These are phyloP conservation scores for Tephrocybe rancida DNA, from an alignment of 768 basidiomycete genomes.

Conservation along the genomic window DNA sequence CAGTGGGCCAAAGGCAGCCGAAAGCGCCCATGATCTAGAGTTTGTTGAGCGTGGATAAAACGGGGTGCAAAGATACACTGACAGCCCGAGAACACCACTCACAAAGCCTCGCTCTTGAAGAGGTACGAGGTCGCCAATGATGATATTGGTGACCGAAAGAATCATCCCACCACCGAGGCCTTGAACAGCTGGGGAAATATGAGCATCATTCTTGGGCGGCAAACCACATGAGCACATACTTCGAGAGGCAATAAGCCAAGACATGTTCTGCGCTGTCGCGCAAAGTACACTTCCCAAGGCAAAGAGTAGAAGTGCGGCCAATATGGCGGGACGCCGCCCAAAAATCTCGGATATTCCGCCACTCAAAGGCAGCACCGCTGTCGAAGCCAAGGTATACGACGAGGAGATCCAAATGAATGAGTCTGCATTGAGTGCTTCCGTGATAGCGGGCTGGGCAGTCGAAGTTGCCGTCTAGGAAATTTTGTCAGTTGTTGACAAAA, in stretches of 20 bases:
- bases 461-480: constrained; percentile 19
- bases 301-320: constrained; percentile 36
- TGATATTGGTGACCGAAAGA: constrained; percentile 36
- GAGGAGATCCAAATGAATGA: constrained; percentile 47
- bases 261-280: constrained; percentile 44
- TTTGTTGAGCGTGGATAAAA: constrained; percentile 19
- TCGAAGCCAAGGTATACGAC: constrained; percentile 41
- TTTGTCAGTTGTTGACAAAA: no score
- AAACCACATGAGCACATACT: constrained; percentile 14
- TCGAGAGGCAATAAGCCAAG: constrained; percentile 44
- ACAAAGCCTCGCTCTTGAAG: constrained; percentile 46
- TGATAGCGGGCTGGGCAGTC: constrained; percentile 28
- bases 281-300: constrained; percentile 46
- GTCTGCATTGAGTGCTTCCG: constrained; percentile 30
- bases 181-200: constrained; percentile 33
- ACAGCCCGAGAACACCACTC: constrained; percentile 29
- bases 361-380: constrained; percentile 40
- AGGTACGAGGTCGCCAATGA: constrained; percentile 46
- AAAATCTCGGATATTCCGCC: constrained; percentile 34
- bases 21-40: constrained; percentile 10
- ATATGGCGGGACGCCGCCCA: constrained; percentile 37
- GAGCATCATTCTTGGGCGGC: not conserved
- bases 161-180: constrained; percentile 42
- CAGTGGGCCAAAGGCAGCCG: not conserved
- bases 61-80: constrained; percentile 30